phyloP scores from a whole-genome alignment of 352 stramenopile species.

The Peronospora tabacina region DNA sequence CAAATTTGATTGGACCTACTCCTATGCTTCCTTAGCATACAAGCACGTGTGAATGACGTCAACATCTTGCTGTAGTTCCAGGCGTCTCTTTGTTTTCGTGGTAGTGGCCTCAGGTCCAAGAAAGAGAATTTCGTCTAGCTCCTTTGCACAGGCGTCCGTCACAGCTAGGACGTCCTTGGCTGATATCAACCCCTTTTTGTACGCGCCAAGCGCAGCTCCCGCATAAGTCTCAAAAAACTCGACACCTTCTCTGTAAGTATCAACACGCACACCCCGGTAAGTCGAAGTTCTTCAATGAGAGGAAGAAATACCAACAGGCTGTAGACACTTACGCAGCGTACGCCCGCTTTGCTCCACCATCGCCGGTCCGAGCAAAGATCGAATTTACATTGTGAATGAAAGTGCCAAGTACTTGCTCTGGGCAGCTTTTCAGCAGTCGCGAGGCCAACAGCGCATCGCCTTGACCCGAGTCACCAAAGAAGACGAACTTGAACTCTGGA shows the following conservation, averaged over 20 bases:
- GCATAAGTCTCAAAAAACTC: constrained; percentile 72
- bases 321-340: constrained; percentile 50
- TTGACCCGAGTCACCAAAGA: constrained; percentile 79
- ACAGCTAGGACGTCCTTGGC: constrained; percentile 45
- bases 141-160: constrained; percentile 29
- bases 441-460: constrained; percentile 69
- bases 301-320: background rate
- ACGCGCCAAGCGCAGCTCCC: constrained; percentile 41
- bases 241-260: constrained; percentile 46
- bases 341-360: constrained; percentile 46
- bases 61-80: constrained; percentile 40
- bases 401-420: constrained; percentile 51
- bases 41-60: constrained; percentile 22
- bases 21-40: constrained; percentile 8
- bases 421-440: constrained; percentile 44
- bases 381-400: constrained; percentile 83
- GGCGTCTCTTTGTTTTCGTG: constrained; percentile 31
- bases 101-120: constrained; percentile 30
- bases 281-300: background rate
- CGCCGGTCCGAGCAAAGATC: constrained; percentile 41
- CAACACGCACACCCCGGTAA: background rate
- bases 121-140: constrained; percentile 46
- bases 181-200: constrained; percentile 55
- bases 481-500: constrained; percentile 81
- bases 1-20: constrained; percentile 19